Evolutionary conservation across 495 filamentous ascomycete species (phyloP), one percentile per base, ranked within the genome.

Genomic region (Cenococcum geophilum): DNA sequence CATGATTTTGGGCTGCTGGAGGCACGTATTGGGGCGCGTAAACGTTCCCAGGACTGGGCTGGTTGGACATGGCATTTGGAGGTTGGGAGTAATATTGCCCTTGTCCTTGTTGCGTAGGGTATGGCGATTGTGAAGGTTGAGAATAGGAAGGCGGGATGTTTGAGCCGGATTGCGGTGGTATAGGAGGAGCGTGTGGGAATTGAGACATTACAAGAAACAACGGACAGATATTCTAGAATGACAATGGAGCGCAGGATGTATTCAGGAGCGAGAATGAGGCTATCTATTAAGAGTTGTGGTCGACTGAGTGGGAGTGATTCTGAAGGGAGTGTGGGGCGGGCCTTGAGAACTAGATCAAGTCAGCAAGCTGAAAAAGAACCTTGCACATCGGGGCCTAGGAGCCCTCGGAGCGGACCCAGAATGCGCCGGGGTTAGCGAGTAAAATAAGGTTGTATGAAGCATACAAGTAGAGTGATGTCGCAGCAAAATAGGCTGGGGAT

Each of bases 141-240:
- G 22, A 1, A 20, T 42, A 9, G 18, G 18, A 14, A 14, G 21
- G 49, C 1, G 49, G 49, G 49, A 25, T 8, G 21, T 32, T 5
- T 52, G 49, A 0, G 6, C 21, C 21, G 21, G 49, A 27, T 32
- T 14, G 43, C 36, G 21, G 34, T 51, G 16, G 58, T 58, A 32
- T 35, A 6, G 64, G 64, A 36, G 64, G 65, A 6, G 60, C 61
- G 20, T 40, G 45, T 14, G 65, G 61, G 42, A 55, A 68, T 25
- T 68, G 60, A 21, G 61, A 64, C 65, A 68, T 68, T n/a, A 67
- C 14, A 60, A 64, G 27, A 18, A 14, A 18, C 12, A 18, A 45
- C 18, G 2, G 1, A 10, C 2, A 18, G 40, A 10, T 45, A 14
- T 45, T 18, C 1, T 18, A 45, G 40, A 58, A 62, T 2, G 68